Evolutionary conservation across 108 stramenopile species (phyloP).

Genomic region (Mayamaea pseudoterrestris): DNA sequence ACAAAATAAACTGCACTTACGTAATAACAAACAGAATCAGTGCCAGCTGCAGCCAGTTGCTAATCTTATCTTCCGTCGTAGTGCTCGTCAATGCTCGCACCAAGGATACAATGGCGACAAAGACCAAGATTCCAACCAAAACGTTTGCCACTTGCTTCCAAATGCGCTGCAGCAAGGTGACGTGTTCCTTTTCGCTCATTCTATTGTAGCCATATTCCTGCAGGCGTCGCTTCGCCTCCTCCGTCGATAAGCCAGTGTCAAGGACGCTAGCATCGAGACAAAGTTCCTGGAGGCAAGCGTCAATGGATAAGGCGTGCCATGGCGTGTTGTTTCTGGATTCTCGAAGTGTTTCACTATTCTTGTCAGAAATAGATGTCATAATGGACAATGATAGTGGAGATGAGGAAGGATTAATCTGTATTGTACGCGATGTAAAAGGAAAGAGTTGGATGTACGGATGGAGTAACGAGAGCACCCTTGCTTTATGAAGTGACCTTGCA

Average conservation of each 20-base stretch:
- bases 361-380: no score
- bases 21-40: slow-evolving; percentile 53
- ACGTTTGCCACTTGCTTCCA: slow-evolving; percentile 69
- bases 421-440: no score
- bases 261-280: slow-evolving; percentile 10
- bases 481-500: no score
- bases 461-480: no score
- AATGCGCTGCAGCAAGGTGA: slow-evolving; percentile 53
- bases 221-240: slow-evolving; percentile 20
- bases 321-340: slow-evolving; percentile 4
- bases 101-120: slow-evolving; percentile 53
- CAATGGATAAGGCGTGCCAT: slow-evolving; percentile 32
- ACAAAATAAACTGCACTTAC: slow-evolving; percentile 12
- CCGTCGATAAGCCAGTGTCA: slow-evolving; percentile 15
- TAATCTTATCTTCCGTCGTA: slow-evolving; percentile 18
- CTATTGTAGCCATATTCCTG: slow-evolving; percentile 48
- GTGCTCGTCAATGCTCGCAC: slow-evolving; percentile 30
- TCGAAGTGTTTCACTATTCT: no score
- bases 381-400: no score
- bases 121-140: slow-evolving; percentile 56
- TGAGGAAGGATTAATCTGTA: no score
- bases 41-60: slow-evolving; percentile 50
- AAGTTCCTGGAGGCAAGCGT: slow-evolving; percentile 17
- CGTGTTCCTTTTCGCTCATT: slow-evolving; percentile 46
- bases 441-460: no score